Conservation (phyloP, 2,329 filamentous ascomycete species). For the Colletotrichum viniferum region DNA sequence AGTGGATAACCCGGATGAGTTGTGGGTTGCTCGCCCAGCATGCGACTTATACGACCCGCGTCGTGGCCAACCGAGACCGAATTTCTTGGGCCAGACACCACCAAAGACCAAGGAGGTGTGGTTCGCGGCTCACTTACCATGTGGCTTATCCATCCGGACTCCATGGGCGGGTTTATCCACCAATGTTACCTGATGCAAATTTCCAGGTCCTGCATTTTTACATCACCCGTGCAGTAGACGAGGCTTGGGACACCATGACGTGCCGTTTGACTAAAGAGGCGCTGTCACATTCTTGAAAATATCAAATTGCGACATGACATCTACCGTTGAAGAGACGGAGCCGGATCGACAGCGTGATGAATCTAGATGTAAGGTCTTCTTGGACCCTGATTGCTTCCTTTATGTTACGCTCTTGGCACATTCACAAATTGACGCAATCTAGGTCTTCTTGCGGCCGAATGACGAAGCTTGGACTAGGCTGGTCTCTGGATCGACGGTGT, state of each 20-base stretch:
- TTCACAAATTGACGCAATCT: not conserved
- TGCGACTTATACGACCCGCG: not conserved
- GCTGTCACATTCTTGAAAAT: not conserved
- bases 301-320: not conserved
- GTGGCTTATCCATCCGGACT: not conserved
- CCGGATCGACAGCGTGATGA: not conserved
- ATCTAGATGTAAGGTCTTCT: not conserved
- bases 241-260: not conserved
- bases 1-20: not conserved
- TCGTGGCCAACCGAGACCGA: not conserved
- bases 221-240: not conserved
- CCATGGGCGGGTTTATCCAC: not conserved
- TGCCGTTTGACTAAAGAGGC: not conserved
- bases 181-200: not conserved
- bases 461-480: not conserved
- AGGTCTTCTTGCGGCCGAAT: not conserved
- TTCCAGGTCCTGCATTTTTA: not conserved
- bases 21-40: not conserved
- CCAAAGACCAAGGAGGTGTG: not conserved
- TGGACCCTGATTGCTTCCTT: not conserved
- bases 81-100: not conserved
- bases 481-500: not conserved
- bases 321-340: not conserved
- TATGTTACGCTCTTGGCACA: not conserved
- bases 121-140: not conserved